Evolutionary conservation across 768 basidiomycete species (phyloP).

Genomic region (Wakefieldia striispora): DNA sequence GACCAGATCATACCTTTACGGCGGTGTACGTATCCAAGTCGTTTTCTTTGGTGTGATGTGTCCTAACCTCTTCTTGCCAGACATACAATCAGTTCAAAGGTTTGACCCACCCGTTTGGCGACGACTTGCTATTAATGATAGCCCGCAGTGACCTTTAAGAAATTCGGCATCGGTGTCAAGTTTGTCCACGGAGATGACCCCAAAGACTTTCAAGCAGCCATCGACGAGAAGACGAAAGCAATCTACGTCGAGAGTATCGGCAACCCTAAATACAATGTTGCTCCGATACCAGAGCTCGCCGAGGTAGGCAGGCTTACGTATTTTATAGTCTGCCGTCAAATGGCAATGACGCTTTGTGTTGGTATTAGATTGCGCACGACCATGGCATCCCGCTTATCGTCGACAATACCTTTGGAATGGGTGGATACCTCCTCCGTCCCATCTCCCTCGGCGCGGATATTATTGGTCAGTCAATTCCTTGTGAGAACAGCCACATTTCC

Average conservation of each 20-base stretch:
- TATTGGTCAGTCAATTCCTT: constrained; percentile 33
- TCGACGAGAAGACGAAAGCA: constrained; percentile 59
- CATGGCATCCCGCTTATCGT: constrained; percentile 62
- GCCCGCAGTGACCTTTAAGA: constrained; percentile 48
- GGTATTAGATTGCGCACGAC: constrained; percentile 52
- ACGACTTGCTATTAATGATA: background rate
- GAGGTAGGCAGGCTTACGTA: constrained; percentile 37
- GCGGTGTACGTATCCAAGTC: constrained; percentile 52
- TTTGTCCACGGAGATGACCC: constrained; percentile 50
- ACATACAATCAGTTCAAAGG: constrained; percentile 69
- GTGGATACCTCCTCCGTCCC: constrained; percentile 54
- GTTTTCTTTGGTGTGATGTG: background rate
- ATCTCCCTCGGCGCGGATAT: constrained; percentile 60
- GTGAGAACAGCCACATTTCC: background rate
- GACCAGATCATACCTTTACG: constrained; percentile 51
- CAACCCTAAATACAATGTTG: constrained; percentile 58
- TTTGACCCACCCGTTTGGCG: constrained; percentile 6
- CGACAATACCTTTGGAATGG: constrained; percentile 64
- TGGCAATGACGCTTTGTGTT: background rate
- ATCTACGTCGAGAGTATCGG: constrained; percentile 61
- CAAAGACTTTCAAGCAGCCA: constrained; percentile 47
- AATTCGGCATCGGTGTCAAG: constrained; percentile 52
- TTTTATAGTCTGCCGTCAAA: background rate
- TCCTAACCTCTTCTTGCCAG: constrained; percentile 25
- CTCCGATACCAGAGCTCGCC: constrained; percentile 55